A percentile compares a stretch with the other conserved stretches of the same genome.
These are phyloP conservation scores for Colletotrichum australisinense DNA, from an alignment of 2,329 filamentous ascomycete species.

Conservation along the genomic window DNA sequence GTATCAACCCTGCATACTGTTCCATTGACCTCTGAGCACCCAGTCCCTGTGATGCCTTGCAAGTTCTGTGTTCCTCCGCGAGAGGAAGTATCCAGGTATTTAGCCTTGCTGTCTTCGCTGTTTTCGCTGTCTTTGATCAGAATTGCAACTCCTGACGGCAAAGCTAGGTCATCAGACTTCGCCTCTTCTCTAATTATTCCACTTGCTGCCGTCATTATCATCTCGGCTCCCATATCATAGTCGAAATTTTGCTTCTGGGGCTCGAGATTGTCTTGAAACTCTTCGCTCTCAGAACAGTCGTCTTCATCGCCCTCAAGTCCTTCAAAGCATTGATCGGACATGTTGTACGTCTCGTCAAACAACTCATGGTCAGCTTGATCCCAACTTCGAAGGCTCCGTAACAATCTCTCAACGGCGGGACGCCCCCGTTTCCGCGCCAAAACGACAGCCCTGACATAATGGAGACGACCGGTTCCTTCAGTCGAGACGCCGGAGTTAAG, in stretches of 20 bases:
- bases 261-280: too few species aligned
- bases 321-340: accelerated
- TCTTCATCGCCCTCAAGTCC: not conserved
- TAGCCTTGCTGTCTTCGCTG: too few species aligned
- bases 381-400: not conserved
- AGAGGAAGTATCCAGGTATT: too few species aligned
- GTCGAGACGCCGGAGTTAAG: not conserved
- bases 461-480: not conserved
- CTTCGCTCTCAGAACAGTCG: not conserved
- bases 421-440: not conserved
- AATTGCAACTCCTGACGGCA: too few species aligned
- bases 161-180: accelerated
- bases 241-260: accelerated
- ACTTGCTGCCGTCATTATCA: too few species aligned
- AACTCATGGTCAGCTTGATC: not conserved
- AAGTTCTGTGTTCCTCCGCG: too few species aligned
- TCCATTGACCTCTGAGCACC: too few species aligned
- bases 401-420: not conserved
- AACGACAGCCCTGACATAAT: not conserved
- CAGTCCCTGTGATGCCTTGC: too few species aligned
- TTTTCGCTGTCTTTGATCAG: too few species aligned
- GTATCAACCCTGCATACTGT: too few species aligned
- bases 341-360: not conserved
- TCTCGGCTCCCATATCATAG: too few species aligned
- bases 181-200: too few species aligned